phyloP scores from a whole-genome alignment of 345 rosid species.

The Nasturtium officinale region DNA sequence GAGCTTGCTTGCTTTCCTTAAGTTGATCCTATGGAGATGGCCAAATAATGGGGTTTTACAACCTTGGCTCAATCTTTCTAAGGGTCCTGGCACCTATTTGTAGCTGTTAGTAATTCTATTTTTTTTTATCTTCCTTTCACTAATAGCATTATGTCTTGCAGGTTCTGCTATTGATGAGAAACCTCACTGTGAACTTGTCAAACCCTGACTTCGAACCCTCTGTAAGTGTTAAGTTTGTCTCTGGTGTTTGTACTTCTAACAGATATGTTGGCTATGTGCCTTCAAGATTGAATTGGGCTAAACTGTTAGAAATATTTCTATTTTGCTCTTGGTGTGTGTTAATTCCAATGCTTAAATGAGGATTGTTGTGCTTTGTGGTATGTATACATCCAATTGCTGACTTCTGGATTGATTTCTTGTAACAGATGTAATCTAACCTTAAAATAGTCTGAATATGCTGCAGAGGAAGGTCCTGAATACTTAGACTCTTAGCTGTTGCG shows the following conservation, averaged over 20 bases:
- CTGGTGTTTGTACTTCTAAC: not conserved
- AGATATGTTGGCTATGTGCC: not conserved
- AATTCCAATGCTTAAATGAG: not conserved
- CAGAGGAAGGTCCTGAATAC: constrained; percentile 55
- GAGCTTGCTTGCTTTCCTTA: constrained; percentile 12
- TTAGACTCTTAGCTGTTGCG: constrained; percentile 46
- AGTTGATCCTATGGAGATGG: not conserved
- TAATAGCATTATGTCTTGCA: constrained; percentile 42
- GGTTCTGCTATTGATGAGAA: constrained; percentile 94
- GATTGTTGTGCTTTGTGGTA: constrained; percentile 3
- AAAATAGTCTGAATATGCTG: constrained; percentile 43
- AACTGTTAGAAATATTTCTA: not conserved
- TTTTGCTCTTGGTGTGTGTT: not conserved
- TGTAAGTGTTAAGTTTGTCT: constrained; percentile 56
- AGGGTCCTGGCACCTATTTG: not conserved
- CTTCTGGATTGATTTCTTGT: constrained; percentile 7
- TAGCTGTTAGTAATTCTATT: constrained; percentile 15
- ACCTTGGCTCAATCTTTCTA: constrained; percentile 3
- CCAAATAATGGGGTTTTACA: not conserved
- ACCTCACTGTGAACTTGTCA: constrained; percentile 80
- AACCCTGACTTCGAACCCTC: constrained; percentile 91
- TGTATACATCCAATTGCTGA: constrained; percentile 1
- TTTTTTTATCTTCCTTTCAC: constrained; percentile 7
- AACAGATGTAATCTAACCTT: constrained; percentile 39
- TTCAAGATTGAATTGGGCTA: not conserved